Evolutionary conservation across 2,329 filamentous ascomycete species (phyloP), one percentile per base, ranked within the genome.

Genomic region (Aureobasidium vineae): DNA sequence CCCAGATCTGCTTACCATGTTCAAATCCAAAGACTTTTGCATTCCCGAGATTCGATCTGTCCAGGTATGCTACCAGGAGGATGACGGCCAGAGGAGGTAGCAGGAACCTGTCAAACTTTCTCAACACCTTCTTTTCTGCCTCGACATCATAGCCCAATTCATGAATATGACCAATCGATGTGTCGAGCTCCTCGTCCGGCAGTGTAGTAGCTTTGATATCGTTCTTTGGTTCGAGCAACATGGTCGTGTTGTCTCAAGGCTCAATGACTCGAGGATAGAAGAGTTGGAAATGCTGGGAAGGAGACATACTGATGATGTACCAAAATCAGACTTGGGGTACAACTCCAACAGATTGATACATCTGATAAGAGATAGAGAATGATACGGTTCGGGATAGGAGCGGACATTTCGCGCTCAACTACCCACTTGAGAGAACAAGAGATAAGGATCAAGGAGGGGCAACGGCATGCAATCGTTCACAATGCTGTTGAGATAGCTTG

Each of bases 11-110:
- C 54, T 28, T 15, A 57, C 54, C 54, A 61, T 69, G 65, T 65
- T 68, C 68, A 23, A 71, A 68, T 13, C 70, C 68, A 45, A 69
- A 70, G 13, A 70, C 61, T 61, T 68, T 69, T 11, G 69, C 70
- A 26, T 70, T 70, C 7, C 64, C 64, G 5, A 66, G 38, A 65
- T 70, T 70, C 15, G 65, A 68, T n/a, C 70, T 57, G 33, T 71
- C 70, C 13, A 70, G 69, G 33, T 70, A 69, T 3, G 69, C 67
- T 15, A 71, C 53, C 0, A 71, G 63, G 1, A 70, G 53, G 15
- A 69, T 65, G 36, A 71, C 33, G 26, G 68, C 66, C 13, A 71
- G 57, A 38, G 68, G 70, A 21, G 70, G 69, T 5, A 71, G 45
- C 0, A 71, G 38, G 28, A 43, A 70, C 15, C 57, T 66, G 64